phyloP scores from a whole-genome alignment of 257 asterid species.

The Petrea volubilis region DNA sequence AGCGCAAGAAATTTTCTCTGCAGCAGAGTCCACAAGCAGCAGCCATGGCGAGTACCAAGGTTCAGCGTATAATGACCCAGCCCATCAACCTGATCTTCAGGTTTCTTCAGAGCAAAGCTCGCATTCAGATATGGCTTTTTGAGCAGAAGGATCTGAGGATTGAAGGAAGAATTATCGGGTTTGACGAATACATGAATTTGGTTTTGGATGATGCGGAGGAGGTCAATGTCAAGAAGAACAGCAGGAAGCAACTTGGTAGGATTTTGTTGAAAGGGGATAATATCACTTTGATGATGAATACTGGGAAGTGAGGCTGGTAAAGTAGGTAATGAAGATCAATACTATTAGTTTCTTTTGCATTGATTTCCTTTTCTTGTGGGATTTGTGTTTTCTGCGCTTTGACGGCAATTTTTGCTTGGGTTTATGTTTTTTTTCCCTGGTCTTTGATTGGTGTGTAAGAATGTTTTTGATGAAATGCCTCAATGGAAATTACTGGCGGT shows the following conservation, averaged over 20 bases:
- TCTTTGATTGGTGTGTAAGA: background rate
- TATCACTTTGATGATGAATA: constrained; percentile 66
- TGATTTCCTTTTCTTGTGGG: background rate
- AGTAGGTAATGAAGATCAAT: constrained; percentile 22
- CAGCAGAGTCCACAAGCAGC: constrained; percentile 25
- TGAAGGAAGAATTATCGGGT: constrained; percentile 65
- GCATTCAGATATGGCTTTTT: constrained; percentile 71
- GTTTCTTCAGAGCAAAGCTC: constrained; percentile 69
- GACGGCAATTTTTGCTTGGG: background rate
- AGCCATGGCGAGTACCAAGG: constrained; percentile 64
- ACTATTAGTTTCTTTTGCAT: background rate
- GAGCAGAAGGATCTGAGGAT: constrained; percentile 72
- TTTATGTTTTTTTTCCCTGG: background rate
- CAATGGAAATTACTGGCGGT: constrained; percentile 9
- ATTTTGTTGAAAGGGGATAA: constrained; percentile 65
- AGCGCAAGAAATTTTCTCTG: constrained; percentile 17
- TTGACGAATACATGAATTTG: constrained; percentile 68
- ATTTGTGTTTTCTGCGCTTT: background rate
- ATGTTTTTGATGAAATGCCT: constrained; percentile 29
- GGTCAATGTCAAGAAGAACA: constrained; percentile 54
- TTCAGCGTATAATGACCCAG: constrained; percentile 59
- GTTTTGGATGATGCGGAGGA: constrained; percentile 62
- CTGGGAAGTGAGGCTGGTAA: constrained; percentile 40
- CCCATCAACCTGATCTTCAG: constrained; percentile 66
- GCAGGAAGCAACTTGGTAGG: constrained; percentile 57